Evolutionary conservation across 225 moss, liverwort and hornwort genomes (phyloP).

Genomic region (Ulota crispa): DNA sequence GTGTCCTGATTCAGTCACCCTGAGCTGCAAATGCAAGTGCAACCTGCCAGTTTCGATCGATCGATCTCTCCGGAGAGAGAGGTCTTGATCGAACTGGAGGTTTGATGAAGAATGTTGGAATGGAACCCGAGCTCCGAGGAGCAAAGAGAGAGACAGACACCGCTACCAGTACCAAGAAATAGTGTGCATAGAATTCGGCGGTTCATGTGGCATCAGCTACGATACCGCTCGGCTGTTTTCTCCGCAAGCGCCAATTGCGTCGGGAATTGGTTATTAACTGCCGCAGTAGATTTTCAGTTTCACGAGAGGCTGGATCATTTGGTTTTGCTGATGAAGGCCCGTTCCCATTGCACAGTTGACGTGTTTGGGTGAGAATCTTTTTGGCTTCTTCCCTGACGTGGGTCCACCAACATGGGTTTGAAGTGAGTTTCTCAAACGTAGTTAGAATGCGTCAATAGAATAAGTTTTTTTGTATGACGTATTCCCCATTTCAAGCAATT

Average conservation of each 20-base stretch:
- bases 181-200: background rate
- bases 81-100: background rate
- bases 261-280: background rate
- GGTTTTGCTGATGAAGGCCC: background rate
- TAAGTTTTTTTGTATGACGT: no score
- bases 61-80: background rate
- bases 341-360: no score
- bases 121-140: background rate
- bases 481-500: no score
- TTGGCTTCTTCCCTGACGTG: no score
- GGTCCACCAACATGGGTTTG: no score
- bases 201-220: background rate
- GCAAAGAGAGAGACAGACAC: background rate
- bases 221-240: constrained; percentile 7
- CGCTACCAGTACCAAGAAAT: background rate
- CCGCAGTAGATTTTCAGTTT: no score
- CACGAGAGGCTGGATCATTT: background rate
- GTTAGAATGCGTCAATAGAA: no score
- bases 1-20: background rate
- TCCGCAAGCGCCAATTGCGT: background rate
- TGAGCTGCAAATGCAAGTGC: background rate
- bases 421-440: no score
- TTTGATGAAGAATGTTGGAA: background rate
- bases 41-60: no score
- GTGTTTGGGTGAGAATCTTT: no score